phyloP scores from a whole-genome alignment of 306 rosid genomes.

The Trichosanthes cucumerina region DNA sequence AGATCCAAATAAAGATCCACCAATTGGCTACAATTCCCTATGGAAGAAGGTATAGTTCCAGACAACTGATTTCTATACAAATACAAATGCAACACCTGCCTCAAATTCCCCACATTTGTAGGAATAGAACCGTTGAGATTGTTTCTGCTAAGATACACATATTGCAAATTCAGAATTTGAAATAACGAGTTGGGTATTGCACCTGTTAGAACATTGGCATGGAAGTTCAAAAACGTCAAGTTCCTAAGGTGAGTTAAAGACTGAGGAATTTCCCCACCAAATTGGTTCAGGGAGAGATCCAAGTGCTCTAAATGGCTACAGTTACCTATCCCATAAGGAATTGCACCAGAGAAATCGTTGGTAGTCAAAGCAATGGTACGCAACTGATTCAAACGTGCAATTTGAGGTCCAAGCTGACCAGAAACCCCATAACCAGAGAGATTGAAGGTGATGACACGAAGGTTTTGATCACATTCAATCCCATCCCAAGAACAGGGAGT shows the following conservation, averaged over 20 bases:
- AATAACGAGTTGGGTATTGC: background rate
- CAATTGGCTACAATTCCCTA: slow-evolving; percentile 48
- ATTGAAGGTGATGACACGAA: slow-evolving; percentile 38
- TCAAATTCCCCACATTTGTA: slow-evolving; percentile 35
- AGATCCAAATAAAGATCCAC: slow-evolving; percentile 22
- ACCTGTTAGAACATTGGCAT: slow-evolving; percentile 28
- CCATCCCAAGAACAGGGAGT: slow-evolving; percentile 79
- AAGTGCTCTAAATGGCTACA: slow-evolving; percentile 30
- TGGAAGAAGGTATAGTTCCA: slow-evolving; percentile 52
- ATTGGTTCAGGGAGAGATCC: slow-evolving; percentile 30
- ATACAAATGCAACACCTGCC: slow-evolving; percentile 21
- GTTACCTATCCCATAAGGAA: slow-evolving; percentile 35
- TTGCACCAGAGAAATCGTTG: slow-evolving; percentile 31
- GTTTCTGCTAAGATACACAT: slow-evolving; percentile 28
- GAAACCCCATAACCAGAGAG: slow-evolving; percentile 32
- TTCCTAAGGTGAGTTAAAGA: slow-evolving; percentile 22
- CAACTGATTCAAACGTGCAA: slow-evolving; percentile 30
- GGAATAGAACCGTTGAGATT: slow-evolving; percentile 48
- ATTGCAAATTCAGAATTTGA: slow-evolving; percentile 9
- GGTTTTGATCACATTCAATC: slow-evolving; percentile 33
- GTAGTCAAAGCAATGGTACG: slow-evolving; percentile 20
- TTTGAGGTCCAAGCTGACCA: slow-evolving; percentile 50
- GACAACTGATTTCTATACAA: slow-evolving; percentile 31
- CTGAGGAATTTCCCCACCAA: slow-evolving; percentile 42
- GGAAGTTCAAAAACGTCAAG: slow-evolving; percentile 21